These are phyloP conservation scores for Phytophthora sp. DNA, from an alignment of 352 stramenopile species.

Conservation along the genomic window DNA sequence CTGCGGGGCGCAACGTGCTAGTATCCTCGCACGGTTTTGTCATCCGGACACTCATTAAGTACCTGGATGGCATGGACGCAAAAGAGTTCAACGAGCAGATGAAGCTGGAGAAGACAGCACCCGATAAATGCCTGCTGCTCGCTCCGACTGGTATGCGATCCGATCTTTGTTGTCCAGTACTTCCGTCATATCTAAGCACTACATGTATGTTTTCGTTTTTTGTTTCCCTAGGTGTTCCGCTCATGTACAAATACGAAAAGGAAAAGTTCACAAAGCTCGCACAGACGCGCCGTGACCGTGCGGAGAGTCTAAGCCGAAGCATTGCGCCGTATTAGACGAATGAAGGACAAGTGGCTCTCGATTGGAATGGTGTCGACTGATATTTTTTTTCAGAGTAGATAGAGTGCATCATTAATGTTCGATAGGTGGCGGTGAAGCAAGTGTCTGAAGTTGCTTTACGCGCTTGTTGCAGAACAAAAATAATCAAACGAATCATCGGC, in stretches of 20 bases:
- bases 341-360: slow-evolving; percentile 3
- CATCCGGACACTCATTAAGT: slow-evolving; percentile 86
- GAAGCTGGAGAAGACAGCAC: slow-evolving; percentile 82
- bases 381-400: slow-evolving; percentile 6
- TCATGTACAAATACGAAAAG: slow-evolving; percentile 86
- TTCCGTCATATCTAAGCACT: slow-evolving; percentile 9
- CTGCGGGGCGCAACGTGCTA: slow-evolving; percentile 75
- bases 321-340: slow-evolving; percentile 67
- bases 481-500: slow-evolving; percentile 22
- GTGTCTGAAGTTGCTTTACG: slow-evolving; percentile 4
- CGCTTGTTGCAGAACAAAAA: slow-evolving; percentile 8
- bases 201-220: neutral
- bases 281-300: slow-evolving; percentile 72
- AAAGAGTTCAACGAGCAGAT: slow-evolving; percentile 82
- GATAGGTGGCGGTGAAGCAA: neutral
- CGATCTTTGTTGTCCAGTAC: neutral
- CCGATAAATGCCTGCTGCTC: slow-evolving; percentile 74
- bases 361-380: neutral
- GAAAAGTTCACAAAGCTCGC: slow-evolving; percentile 75
- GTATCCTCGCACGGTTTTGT: slow-evolving; percentile 86
- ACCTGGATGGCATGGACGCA: slow-evolving; percentile 82
- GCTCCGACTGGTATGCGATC: slow-evolving; percentile 64
- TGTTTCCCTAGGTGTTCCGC: slow-evolving; percentile 59
- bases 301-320: slow-evolving; percentile 76
- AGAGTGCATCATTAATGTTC: slow-evolving; percentile 18